Percentiles rank a stretch among this genome's conserved stretches.
Evolutionary conservation across 306 rosid genomes (phyloP).

Genomic region (Citrullus colocynthis): DNA sequence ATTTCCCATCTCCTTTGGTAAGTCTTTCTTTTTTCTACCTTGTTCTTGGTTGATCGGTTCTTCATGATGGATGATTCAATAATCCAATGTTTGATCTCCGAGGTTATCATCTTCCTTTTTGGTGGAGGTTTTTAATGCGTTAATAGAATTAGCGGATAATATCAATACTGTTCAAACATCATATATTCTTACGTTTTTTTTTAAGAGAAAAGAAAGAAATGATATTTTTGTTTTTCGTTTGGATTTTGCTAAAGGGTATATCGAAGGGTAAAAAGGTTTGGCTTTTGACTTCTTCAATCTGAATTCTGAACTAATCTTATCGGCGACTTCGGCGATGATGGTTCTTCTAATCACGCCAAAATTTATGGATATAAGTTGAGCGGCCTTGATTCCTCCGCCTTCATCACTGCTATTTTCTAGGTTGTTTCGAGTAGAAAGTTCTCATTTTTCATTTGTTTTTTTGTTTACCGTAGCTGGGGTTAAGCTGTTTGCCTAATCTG

Average conservation of each 20-base stretch:
- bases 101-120: background rate
- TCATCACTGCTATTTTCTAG: background rate
- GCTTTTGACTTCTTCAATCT: slow-evolving; percentile 6
- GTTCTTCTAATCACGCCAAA: background rate
- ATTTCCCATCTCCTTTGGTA: background rate
- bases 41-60: background rate
- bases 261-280: background rate
- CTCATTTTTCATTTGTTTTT: background rate
- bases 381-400: slow-evolving; percentile 6
- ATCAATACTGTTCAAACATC: background rate
- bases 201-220: background rate
- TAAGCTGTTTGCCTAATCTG: background rate
- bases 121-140: background rate
- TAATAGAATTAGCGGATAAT: background rate
- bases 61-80: background rate
- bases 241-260: background rate
- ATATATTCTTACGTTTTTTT: background rate
- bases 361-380: slow-evolving; percentile 1
- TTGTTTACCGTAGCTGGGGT: background rate
- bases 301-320: background rate
- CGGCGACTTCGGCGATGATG: slow-evolving; percentile 3
- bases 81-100: background rate
- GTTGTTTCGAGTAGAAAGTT: background rate
- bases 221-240: background rate
- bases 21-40: background rate